Evolutionary conservation across 2,329 filamentous ascomycete species (phyloP), one percentile per base, ranked within the genome.

Genomic region (Chrysosporium queenslandicum): DNA sequence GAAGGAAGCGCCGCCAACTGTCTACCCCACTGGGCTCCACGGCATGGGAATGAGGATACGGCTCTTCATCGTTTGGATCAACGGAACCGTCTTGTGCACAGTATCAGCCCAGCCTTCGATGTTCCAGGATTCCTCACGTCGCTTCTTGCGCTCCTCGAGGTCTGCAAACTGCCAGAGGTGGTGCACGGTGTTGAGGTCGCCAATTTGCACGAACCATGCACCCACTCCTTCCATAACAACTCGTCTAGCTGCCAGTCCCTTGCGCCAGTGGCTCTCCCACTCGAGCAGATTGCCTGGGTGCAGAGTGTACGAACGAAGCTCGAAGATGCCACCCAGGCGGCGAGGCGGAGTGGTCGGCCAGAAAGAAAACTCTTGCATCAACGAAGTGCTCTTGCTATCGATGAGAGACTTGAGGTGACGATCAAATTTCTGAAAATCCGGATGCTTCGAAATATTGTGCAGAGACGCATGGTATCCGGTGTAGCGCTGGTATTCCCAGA

Each of bases 341-440:
- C 92, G 87, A 0, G 92, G 92, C 4, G 90, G 79, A 0, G 88
- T 91, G 2, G 92, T 98, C 1, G 92, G 92, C 92, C 92, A 98
- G 78, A 98, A 98, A 32, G 90, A 95, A 72, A 98, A 98, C 70
- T 98, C 92, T 69, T 98, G 92, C 92, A 98, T 98, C 48, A 98
- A 78, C 0, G 90, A 96, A 3, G 85, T 86, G 60, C 83, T 82
- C 75, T 95, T 97, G 58, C 81, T 81, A 54, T 77, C 82, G 65
- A 98, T 91, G 56, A 97, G 75, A n/a, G 74, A 77, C 70, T 89
- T 90, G 49, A 98, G 83, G 71, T 91, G 86, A 57, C 74, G 74
- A 66, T 95, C 87, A 66, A 96, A 96, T 8, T 80, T 84, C 59
- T 82, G 73, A 68, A 88, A 97, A 16, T 89, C 88, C 57, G 87